Evolutionary conservation across 805 yeast genomes (phyloP), one percentile per base, ranked within the genome.

Genomic region (Pichia kluyveri): DNA sequence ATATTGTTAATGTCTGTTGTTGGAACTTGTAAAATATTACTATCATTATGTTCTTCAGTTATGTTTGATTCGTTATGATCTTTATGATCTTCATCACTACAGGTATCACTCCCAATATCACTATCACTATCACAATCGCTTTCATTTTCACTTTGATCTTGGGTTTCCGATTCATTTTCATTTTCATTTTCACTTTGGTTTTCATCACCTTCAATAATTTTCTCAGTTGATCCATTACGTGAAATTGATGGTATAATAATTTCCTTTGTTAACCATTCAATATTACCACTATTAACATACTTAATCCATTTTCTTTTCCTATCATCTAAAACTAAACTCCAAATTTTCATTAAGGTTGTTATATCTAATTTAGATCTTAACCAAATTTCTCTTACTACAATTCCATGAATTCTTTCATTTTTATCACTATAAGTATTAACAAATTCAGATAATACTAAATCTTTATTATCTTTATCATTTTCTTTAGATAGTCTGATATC

Each of bases 301-400:
- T 40, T 47, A 17, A 48, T 36, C 54, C 53, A 62, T 81, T 91
- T 48, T 62, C 64, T 54, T 80, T 63, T 47, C 67, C 73, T 60
- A 77, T 52, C 56, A 12, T 58, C 60, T 36, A 59, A 87, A 6
- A 90, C 91, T 44, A 90, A 68, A 39, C 79, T 75, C 89, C 96
- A 93, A 11, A 91, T 81, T 43, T 77, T 75, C 26, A 68, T 70
- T 32, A 86, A 56, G 0, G 78, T 72, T 28, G 81, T 85, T 17
- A 67, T 71, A 1, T 91, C 80, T 38, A 93, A 69, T 54, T 80
- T 73, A 26, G 95, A 84, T 45, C 98, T 71, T 40, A 70, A 59
- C 97, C 97, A 93, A 11, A 93, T 69, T 44, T 83, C 81, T 55
- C 82, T 69, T 0, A 86, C 96, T 1, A 88, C 84, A 2, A 74